These are phyloP conservation scores for Xylaria sp. DNA, from an alignment of 2,329 filamentous ascomycete genomes.

Conservation along the genomic window DNA sequence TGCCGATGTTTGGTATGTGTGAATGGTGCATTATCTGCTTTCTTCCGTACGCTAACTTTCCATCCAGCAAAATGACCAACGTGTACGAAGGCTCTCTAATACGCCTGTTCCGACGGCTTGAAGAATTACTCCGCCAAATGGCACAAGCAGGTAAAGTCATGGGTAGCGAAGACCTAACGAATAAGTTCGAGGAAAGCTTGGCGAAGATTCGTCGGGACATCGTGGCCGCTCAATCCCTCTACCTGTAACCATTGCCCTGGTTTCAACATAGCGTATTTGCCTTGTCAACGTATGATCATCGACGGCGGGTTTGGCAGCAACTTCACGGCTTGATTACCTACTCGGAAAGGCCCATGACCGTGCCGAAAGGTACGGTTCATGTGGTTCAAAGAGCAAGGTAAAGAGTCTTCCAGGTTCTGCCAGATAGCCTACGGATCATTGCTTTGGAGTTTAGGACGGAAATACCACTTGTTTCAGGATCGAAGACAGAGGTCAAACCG, in stretches of 20 bases:
- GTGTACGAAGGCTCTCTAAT: conserved; percentile 97
- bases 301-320: conserved; percentile 5
- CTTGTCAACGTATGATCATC: not conserved
- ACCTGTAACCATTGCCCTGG: conserved; percentile 60
- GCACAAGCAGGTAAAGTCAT: conserved; percentile 96
- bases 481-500: conserved; percentile 13
- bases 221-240: conserved; percentile 91
- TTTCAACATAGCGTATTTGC: not conserved
- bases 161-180: conserved; percentile 91
- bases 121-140: conserved; percentile 93
- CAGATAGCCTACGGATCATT: not conserved
- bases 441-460: conserved; percentile 24
- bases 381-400: not conserved
- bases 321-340: not conserved
- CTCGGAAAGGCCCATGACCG: not conserved
- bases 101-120: conserved; percentile 90
- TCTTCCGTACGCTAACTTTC: conserved; percentile 28
- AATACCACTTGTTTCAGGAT: conserved; percentile 26
- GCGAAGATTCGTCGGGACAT: conserved; percentile 89
- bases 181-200: conserved; percentile 87
- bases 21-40: not conserved
- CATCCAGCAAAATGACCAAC: conserved; percentile 91
- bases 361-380: not conserved
- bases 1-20: conserved; percentile 86
- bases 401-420: not conserved